Conservation (phyloP, 192 early-diverging fungal species). For the Chytriomyces sp. region DNA sequence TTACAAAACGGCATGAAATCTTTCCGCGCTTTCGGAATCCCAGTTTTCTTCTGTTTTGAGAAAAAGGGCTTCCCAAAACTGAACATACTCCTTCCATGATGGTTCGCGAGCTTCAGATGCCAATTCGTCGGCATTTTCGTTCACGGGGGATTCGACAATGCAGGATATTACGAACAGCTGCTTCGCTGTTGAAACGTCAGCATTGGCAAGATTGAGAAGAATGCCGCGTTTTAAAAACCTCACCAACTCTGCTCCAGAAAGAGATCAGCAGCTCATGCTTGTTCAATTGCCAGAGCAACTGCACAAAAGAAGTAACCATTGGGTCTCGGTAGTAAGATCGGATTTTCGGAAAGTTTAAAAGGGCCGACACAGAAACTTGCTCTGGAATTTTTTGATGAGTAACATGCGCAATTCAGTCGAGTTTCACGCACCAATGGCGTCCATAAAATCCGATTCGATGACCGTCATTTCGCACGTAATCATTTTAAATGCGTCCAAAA, state of each 20-base stretch:
- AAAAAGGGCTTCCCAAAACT: slow-evolving; percentile 69
- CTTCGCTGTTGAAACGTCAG: too few species aligned
- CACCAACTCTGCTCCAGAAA: slow-evolving; percentile 44
- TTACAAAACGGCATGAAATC: slow-evolving; percentile 53
- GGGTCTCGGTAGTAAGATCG: slow-evolving; percentile 49
- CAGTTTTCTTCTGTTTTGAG: slow-evolving; percentile 31
- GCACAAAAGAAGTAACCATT: slow-evolving; percentile 54
- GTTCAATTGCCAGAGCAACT: slow-evolving; percentile 59
- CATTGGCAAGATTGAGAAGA: too few species aligned
- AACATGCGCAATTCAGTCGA: neutral
- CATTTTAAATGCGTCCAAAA: slow-evolving; percentile 66
- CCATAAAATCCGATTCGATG: slow-evolving; percentile 53
- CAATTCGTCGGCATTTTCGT: slow-evolving; percentile 39
- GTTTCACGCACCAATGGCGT: slow-evolving; percentile 42
- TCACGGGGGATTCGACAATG: neutral
- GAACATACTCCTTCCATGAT: slow-evolving; percentile 51
- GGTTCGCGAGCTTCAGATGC: slow-evolving; percentile 20
- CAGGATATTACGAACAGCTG: slow-evolving; percentile 25
- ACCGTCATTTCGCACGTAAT: slow-evolving; percentile 57
- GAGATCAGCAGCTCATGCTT: slow-evolving; percentile 36
- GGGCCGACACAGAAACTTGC: slow-evolving; percentile 32
- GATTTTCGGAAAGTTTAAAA: slow-evolving; percentile 59
- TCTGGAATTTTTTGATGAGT: slow-evolving; percentile 11
- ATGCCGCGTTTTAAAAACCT: too few species aligned
- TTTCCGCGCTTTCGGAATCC: slow-evolving; percentile 33